A percentile compares a stretch with the other conserved stretches of the same genome.
Conservation (phyloP, 805 yeast species). For the Metschnikowia proteae region DNA sequence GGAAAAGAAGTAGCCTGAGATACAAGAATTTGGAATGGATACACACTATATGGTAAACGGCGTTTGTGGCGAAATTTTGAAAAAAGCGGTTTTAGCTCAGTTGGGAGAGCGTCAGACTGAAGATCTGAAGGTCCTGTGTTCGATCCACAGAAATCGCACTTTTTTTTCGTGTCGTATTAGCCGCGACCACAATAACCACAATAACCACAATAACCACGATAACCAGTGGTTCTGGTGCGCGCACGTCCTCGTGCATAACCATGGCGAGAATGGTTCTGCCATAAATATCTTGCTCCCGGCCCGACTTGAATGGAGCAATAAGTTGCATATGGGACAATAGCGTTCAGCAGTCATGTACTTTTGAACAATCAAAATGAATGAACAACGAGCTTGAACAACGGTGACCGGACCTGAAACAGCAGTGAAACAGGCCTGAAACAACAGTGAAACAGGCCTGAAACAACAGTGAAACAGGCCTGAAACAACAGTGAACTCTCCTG, state of each 20-base stretch:
- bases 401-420: too few relatives aligned
- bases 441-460: background rate
- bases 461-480: background rate
- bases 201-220: constrained; percentile 1
- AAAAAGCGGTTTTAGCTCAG: constrained; percentile 28
- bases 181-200: constrained; percentile 1
- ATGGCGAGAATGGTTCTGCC: background rate
- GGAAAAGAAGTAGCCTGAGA: too few relatives aligned
- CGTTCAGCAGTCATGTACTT: too few relatives aligned
- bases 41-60: too few relatives aligned
- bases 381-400: too few relatives aligned
- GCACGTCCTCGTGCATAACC: background rate
- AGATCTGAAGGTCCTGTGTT: constrained; percentile 26
- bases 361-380: background rate
- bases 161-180: background rate
- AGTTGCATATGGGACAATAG: too few relatives aligned
- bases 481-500: too few relatives aligned
- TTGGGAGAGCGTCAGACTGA: constrained; percentile 26
- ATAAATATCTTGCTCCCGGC: too few relatives aligned
- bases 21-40: too few relatives aligned
- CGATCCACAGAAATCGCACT: constrained; percentile 25
- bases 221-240: background rate
- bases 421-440: background rate
- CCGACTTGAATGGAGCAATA: background rate
- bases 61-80: background rate